Base-by-base conservation (phyloP, 2,329 filamentous ascomycete genomes). In the Colletotrichum liaoningense region DNA sequence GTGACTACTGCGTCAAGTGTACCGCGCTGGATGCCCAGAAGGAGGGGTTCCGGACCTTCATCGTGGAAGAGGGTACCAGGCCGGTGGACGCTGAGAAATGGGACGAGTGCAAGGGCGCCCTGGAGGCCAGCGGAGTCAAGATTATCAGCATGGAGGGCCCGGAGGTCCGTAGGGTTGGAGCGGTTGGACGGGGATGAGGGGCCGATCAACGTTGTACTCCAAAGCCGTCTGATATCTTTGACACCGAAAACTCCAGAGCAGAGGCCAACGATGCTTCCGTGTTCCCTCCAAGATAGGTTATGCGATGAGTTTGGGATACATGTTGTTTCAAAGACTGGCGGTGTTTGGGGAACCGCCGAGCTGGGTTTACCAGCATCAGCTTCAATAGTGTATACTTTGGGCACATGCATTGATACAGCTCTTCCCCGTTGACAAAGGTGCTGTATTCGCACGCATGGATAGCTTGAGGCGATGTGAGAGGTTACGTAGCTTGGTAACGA, bases 1-100 rank as follows among this genome's bases (percentile, higher is more conserved):
- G 91, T 22, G 97, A 98, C 82, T 98, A 94, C 81, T 99, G 97
- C 81, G 95, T 98, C 68, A 93, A 91, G 80, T 89, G 84, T 75
- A 97, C 95, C 19, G 96, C 95, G 0, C 83, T 95, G 63, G 94
- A 98, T 86, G 92, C 95, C 0, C 87, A 84, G 2, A 89, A 88
- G 75, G 92, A 93, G 77, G 96, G 95, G 0, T 98, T 97, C 80
- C 85, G 82, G 77, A 93, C 93, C 4, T 94, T 88, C 81, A 88
- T 98, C 28, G 86, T 98, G 4, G 90, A 92, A 77, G 94, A 98
- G 78, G 95, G 88, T 9, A 95, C 93, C 5, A 91, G 87, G 80
- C 89, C 94, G 5, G 95, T 98, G 2, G 89, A 93, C 80, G 85
- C 88, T 8, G 86, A 80, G 1, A 79, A 74, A 19, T 95, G 93